Base-by-base conservation (phyloP, 495 filamentous ascomycete species). In the Astrocystis sublimbata region DNA sequence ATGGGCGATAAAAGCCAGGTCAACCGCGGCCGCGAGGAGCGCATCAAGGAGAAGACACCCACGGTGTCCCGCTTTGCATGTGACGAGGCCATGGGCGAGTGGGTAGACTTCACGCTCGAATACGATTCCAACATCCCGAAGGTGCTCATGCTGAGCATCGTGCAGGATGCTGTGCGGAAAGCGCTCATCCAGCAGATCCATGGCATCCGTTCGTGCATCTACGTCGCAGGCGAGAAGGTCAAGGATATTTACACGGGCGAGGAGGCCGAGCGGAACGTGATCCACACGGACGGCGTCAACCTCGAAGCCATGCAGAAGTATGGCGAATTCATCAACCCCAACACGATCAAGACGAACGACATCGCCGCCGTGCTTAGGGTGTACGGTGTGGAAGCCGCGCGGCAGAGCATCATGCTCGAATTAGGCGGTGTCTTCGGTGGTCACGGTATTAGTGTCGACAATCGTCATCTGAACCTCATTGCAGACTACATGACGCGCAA, bases 401-500 rank as follows among this genome's bases (percentile, higher is more conserved):
- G 94, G 4, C 85, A 83, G 54, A 88, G 86, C 56, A 96, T 99
- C 66, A 87, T 98, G 54, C 83, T 83, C 40, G 94, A 99, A 79
- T 87, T 98, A 74, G 84, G 86, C 52, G 83, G 82, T 62, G 92
- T 98, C 60, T 99, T 99, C 84, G 79, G 83, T 58, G 86, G 87
- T 75, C 93, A 99, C 86, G 90, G 90, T 72, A 99, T 99, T 79
- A 85, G 81, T 60, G 94, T 99, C 62, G 92, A 99, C 71, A 85
- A 89, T 56, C 86, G 94, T 60, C 94, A 99, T 76, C 77, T 99
- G 66, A 97, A 93, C 76, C 83, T 98, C 61, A 97, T 98, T 66
- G 93, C 89, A 55, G 94, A 98, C 77, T 90, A 89, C 75, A 98
- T 98, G 94, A 98, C 96, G 17, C 79, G 92, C 26, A 87, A 86